Conservation (phyloP, 2,329 filamentous ascomycete genomes). For the Aspergillus fischeri region DNA sequence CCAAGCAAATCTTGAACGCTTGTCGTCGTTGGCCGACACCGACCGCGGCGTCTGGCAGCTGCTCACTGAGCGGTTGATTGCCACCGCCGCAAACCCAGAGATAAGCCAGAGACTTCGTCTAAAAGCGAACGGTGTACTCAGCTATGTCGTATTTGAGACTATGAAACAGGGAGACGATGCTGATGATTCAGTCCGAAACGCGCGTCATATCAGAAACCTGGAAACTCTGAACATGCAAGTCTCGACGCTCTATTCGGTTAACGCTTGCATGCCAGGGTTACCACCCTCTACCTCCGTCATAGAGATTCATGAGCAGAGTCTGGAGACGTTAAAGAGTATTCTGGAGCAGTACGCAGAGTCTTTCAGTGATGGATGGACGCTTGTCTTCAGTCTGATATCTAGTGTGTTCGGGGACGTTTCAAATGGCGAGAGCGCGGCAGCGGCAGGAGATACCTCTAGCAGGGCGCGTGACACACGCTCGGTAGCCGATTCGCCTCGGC, state of each 20-base stretch:
- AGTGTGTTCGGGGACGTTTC: constrained; percentile 64
- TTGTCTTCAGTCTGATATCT: constrained; percentile 78
- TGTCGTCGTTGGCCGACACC: constrained; percentile 61
- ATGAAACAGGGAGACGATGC: constrained; percentile 37
- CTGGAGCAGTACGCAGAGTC: constrained; percentile 86
- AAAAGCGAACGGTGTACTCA: constrained; percentile 61
- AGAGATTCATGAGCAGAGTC: constrained; percentile 73
- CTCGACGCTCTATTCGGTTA: constrained; percentile 52
- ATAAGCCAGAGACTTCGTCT: constrained; percentile 38
- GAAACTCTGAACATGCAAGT: constrained; percentile 62
- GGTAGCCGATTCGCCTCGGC: constrained; percentile 56
- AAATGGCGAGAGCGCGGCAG: constrained; percentile 29
- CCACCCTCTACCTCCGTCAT: constrained; percentile 62
- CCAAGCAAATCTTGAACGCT: constrained; percentile 68
- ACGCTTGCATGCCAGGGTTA: constrained; percentile 53
- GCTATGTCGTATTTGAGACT: constrained; percentile 40
- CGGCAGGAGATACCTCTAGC: constrained; percentile 1
- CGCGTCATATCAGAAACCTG: constrained; percentile 69
- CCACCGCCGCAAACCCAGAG: constrained; percentile 38
- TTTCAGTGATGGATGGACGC: constrained; percentile 76
- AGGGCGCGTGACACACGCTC: constrained; percentile 19
- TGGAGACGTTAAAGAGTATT: constrained; percentile 76
- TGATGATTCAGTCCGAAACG: constrained; percentile 47
- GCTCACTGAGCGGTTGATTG: constrained; percentile 55
- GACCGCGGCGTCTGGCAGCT: constrained; percentile 71